These are phyloP conservation scores for Bassia scoparia DNA, from an alignment of 148 eudicot genomes.

Conservation along the genomic window DNA sequence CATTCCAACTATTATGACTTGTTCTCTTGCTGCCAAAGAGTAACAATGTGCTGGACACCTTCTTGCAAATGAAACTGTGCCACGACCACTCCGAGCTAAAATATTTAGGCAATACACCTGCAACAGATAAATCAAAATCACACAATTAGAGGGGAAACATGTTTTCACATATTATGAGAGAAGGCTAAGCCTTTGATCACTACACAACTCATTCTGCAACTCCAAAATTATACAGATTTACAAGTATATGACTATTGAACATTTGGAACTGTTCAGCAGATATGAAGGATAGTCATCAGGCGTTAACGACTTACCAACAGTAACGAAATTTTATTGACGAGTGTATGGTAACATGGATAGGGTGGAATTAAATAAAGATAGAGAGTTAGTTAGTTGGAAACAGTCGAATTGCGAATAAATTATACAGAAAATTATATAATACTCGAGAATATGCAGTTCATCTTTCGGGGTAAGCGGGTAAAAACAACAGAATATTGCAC, in stretches of 20 bases:
- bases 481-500: too few species aligned
- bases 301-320: too few species aligned
- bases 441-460: too few species aligned
- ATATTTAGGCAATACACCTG: slow-evolving; percentile 65
- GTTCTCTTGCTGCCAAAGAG: slow-evolving; percentile 59
- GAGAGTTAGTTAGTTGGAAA: too few species aligned
- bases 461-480: too few species aligned
- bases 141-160: background rate
- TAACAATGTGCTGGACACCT: slow-evolving; percentile 45
- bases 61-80: slow-evolving; percentile 62
- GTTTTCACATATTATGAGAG: background rate
- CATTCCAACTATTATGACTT: slow-evolving; percentile 56
- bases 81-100: slow-evolving; percentile 70
- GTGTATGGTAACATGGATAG: too few species aligned
- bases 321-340: too few species aligned
- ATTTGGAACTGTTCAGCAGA: background rate
- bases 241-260: background rate
- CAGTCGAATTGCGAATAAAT: too few species aligned
- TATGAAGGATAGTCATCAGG: too few species aligned
- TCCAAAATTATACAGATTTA: background rate
- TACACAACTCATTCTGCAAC: too few species aligned
- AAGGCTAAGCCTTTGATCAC: background rate
- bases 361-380: too few species aligned
- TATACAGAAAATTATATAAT: too few species aligned
- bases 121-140: slow-evolving; percentile 25